These are phyloP conservation scores for Hydrangea macrophylla DNA, from an alignment of 148 eudicot species.

Conservation along the genomic window DNA sequence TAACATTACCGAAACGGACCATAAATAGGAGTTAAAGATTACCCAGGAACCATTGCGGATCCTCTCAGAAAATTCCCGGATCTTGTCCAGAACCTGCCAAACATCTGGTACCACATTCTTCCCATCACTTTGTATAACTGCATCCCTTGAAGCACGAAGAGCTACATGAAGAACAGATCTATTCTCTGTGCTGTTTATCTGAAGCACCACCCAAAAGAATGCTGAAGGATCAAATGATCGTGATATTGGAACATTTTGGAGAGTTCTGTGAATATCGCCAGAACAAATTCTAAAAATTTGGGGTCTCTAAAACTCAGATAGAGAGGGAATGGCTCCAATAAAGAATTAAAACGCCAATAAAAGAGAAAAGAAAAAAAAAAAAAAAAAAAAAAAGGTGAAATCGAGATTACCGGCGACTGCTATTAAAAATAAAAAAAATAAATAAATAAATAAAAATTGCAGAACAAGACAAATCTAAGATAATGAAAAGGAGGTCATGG, in stretches of 20 bases:
- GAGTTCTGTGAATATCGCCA: neutral
- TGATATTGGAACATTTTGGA: neutral
- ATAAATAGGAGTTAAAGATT: slow-evolving; percentile 15
- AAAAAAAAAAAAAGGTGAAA: neutral
- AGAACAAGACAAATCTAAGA: neutral
- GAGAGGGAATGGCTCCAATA: neutral
- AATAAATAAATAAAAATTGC: too few relatives aligned
- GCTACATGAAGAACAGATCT: slow-evolving; percentile 95
- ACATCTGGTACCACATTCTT: slow-evolving; percentile 96
- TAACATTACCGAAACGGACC: slow-evolving; percentile 1
- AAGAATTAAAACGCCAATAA: neutral
- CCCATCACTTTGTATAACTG: slow-evolving; percentile 70
- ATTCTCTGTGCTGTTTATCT: slow-evolving; percentile 96
- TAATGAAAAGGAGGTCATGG: neutral
- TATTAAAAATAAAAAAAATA: too few relatives aligned
- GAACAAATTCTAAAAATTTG: neutral
- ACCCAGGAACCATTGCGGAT: slow-evolving; percentile 98
- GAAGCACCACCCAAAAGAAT: slow-evolving; percentile 23
- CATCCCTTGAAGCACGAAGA: slow-evolving; percentile 89
- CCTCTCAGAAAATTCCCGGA: slow-evolving; percentile 81
- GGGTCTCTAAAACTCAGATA: neutral
- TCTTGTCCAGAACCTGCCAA: slow-evolving; percentile 92
- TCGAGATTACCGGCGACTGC: neutral
- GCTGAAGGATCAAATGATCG: neutral
- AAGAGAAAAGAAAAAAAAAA: too few relatives aligned